Evolutionary conservation across 768 basidiomycete species (phyloP), one percentile per base, ranked within the genome.

Genomic region (Mycena crocata): DNA sequence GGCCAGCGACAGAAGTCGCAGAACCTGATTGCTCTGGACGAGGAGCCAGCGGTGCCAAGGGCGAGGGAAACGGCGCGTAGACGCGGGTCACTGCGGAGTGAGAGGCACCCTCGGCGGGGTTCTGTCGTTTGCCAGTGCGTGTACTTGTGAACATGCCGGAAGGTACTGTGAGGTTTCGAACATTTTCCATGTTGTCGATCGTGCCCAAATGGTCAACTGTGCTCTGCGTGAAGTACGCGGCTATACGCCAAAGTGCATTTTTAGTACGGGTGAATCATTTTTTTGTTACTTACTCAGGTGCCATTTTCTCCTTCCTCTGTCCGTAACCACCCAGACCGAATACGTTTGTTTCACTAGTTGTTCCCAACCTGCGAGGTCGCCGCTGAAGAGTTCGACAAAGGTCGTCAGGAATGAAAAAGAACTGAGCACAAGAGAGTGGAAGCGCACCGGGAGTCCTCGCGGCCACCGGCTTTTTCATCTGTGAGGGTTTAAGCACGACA

Each of bases 291-390:
- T 74, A 93, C 93, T 93, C 44, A 94, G 82, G 76, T 94, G 93
- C 93, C 92, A 93, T 79, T 94, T 94, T 51, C 90, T 84, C 60
- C 82, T 82, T 44, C 91, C 89, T 69, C 85, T 86, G 35, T 84
- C 85, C 6, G 89, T 88, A 60, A 87, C 83, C 34, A 90, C 87
- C 88, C 88, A 92, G 40, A 91, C 93, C 0, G 92, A 93, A 75
- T 93, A 94, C 0, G 93, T 94, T 76, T 93, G 93, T 76, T 94
- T 94, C 59, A 94, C 89, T 45, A 93, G 82, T 12, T 85, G 87
- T 71, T 91, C 88, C 88, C 88, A 89, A 62, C 86, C 86, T 1
- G 86, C 85, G 19, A 88, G 86, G 61, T 83, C 84, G 68, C 82
- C 86, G 65, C 87, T 84, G n/a, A 39, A 81, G 46, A 23, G 70